Base-by-base conservation (phyloP, 169 alveolate species). In the Miamiensis avidus region DNA sequence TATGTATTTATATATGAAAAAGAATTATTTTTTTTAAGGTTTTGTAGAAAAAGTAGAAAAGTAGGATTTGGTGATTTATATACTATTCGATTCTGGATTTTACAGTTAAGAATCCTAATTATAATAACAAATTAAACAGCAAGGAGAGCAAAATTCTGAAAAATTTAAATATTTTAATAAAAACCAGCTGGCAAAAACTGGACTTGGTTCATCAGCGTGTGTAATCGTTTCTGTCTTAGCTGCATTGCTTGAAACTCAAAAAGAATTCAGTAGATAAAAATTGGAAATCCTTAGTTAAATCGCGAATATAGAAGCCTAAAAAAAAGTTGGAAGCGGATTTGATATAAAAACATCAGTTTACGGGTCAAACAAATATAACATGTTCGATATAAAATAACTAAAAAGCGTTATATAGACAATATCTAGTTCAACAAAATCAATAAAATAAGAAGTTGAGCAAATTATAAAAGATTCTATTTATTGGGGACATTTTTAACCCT, bases 321-420 rank as follows among this genome's bases (percentile, higher is more conserved):
- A 79, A 33, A 79, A 79, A 20, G 65, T 79, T 25, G 84, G 84
- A 0, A 79, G 84, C 64, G 84, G 84, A 0, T 79, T 79, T 34
- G 84, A 79, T 49, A 79, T 79, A 29, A 33, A 69, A 15, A 79
- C 84, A n/a, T n/a, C 75, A 28, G 49, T 79, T 29, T 79, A 34
- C 64, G 84, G 84, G 20, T 49, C 84, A 32, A n/a, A 79, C 29
- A 49, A 49, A 1, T 79, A 79, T 29, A 79, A 27, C 27, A 79
- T 33, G 30, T 79, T 49, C 69, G 20, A 49, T 20, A 49, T 49
- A 49, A 49, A 49, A 11, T 49, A 11, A 49, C 69, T 49, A 49
- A 49, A 49, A 49, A n/a, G n/a, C n/a, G n/a, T n/a, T n/a, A n/a
- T n/a, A n/a, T 49, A 49, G 20, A 11, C 20, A 49, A 49, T 11